Evolutionary conservation across 352 stramenopile species (phyloP).

Genomic region (Thalassiosira mediterranea): DNA sequence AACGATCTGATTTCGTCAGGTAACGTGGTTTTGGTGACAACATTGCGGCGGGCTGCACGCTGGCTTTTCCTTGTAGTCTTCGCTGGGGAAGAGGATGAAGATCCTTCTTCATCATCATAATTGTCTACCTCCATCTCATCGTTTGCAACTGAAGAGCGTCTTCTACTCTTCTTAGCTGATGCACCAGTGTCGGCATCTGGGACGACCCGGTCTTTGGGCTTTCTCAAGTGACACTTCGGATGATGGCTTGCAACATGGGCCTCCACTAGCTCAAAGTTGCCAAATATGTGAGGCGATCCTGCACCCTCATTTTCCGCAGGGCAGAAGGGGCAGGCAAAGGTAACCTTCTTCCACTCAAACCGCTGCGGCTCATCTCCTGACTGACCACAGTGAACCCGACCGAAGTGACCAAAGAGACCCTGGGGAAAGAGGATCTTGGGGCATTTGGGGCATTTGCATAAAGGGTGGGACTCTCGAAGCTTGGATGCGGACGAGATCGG

Average conservation of each 20-base stretch:
- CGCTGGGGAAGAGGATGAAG: not conserved
- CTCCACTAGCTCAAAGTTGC: slow-evolving; percentile 17
- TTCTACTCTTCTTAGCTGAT: not conserved
- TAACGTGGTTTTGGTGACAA: slow-evolving; percentile 2
- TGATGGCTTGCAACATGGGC: slow-evolving; percentile 20
- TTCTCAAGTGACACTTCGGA: slow-evolving; percentile 19
- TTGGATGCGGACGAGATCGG: slow-evolving; percentile 4
- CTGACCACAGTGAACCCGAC: slow-evolving; percentile 35
- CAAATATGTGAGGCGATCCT: slow-evolving; percentile 4
- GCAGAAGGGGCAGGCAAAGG: slow-evolving; percentile 37
- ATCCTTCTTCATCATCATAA: slow-evolving; percentile 6
- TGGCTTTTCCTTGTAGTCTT: slow-evolving; percentile 18
- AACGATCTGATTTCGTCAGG: too few relatives aligned
- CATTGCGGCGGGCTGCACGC: not conserved
- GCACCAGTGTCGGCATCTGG: not conserved
- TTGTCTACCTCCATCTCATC: too few relatives aligned
- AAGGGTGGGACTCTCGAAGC: slow-evolving; percentile 12
- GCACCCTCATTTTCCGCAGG: not conserved
- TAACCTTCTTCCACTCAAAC: slow-evolving; percentile 32
- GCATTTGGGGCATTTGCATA: slow-evolving; percentile 41
- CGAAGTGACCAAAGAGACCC: slow-evolving; percentile 35
- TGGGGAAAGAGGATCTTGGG: slow-evolving; percentile 24
- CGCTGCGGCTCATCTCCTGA: not conserved
- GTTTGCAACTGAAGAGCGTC: too few relatives aligned
- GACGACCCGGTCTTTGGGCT: slow-evolving; percentile 3